Conservation (phyloP, 331 rosid genomes). For the Rhamnella rubrinervis region DNA sequence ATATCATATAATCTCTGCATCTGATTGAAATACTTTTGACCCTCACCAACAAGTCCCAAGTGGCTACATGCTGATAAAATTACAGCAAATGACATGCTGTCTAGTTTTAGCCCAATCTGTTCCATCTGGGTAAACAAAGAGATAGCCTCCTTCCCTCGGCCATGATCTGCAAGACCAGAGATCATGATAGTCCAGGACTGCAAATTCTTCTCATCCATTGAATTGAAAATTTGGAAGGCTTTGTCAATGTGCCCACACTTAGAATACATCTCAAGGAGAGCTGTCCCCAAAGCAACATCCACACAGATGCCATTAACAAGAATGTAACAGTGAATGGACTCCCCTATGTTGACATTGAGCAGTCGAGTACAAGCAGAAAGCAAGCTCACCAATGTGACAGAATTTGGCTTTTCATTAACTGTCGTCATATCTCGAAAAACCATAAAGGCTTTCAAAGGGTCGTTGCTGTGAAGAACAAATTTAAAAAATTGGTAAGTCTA, state of each 20-base stretch:
- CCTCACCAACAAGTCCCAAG: conserved; percentile 55
- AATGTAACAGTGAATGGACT: conserved; percentile 48
- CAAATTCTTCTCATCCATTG: conserved; percentile 47
- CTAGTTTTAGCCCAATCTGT: conserved; percentile 42
- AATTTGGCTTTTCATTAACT: conserved; percentile 38
- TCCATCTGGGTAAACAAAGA: conserved; percentile 48
- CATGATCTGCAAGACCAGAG: conserved; percentile 59
- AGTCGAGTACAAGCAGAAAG: conserved; percentile 49
- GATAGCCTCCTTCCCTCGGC: conserved; percentile 39
- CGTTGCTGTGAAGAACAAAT: conserved; percentile 20
- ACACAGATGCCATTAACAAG: conserved; percentile 27
- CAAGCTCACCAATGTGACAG: conserved; percentile 55
- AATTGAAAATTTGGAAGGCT: conserved; percentile 42
- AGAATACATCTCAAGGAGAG: conserved; percentile 53
- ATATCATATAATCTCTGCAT: conserved; percentile 48
- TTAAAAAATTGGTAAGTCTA: background rate
- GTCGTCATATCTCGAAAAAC: conserved; percentile 42
- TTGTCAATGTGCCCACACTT: conserved; percentile 49
- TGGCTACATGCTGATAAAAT: conserved; percentile 75
- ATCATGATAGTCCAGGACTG: conserved; percentile 67
- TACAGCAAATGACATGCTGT: conserved; percentile 48
- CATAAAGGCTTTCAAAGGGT: conserved; percentile 29
- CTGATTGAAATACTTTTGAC: conserved; percentile 47
- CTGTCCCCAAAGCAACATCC: conserved; percentile 54
- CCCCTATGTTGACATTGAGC: conserved; percentile 34